Evolutionary conservation across 106 monocot genomes (phyloP).

Genomic region (Allium sativum): DNA sequence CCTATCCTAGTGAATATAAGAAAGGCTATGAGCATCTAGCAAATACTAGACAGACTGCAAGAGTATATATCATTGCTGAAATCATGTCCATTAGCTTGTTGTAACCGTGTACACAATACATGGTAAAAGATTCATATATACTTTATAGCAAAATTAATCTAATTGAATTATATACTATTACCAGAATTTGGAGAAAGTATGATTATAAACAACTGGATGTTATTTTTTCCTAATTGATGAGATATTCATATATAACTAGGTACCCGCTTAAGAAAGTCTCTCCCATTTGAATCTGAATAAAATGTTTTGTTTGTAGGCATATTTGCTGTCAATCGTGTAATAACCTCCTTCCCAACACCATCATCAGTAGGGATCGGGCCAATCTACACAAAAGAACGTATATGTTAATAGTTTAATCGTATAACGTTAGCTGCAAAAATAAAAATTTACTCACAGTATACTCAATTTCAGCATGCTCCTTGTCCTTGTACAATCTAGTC

Average conservation of each 20-base stretch:
- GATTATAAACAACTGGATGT: too few relatives aligned
- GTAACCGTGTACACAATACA: too few relatives aligned
- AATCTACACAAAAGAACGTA: constrained; percentile 13
- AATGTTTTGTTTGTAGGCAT: constrained; percentile 62
- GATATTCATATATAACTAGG: too few relatives aligned
- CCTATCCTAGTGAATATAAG: too few relatives aligned
- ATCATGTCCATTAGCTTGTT: too few relatives aligned
- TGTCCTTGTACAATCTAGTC: constrained; percentile 44
- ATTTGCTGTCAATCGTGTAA: constrained; percentile 50
- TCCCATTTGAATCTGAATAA: constrained; percentile 78
- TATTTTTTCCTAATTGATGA: too few relatives aligned
- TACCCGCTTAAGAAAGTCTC: constrained; percentile 81
- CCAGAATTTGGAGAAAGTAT: too few relatives aligned
- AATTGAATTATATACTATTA: neutral
- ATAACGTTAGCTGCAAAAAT: neutral
- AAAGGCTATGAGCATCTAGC: too few relatives aligned
- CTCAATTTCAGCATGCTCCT: constrained; percentile 52
- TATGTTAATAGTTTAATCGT: neutral
- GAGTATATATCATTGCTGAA: too few relatives aligned
- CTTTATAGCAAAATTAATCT: too few relatives aligned
- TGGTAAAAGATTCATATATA: too few relatives aligned
- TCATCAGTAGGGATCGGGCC: constrained; percentile 31
- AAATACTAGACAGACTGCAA: too few relatives aligned
- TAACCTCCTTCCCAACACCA: constrained; percentile 43
- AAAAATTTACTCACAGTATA: constrained; percentile 30